These are phyloP conservation scores for Coemansia reversa DNA, from an alignment of 192 early-diverging fungal species.

Conservation along the genomic window DNA sequence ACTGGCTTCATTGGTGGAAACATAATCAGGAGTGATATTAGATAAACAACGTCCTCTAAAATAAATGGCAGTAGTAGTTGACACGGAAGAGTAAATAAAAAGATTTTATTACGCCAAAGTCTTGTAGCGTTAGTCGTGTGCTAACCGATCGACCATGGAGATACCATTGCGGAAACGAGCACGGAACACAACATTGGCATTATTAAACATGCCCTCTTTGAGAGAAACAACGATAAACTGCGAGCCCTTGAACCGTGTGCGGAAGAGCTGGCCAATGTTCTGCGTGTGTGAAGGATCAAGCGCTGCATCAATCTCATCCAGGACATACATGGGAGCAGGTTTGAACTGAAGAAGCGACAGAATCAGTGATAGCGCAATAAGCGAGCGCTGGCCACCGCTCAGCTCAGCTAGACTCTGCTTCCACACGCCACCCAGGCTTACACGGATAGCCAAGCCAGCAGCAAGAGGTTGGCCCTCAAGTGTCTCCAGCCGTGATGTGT, in stretches of 20 bases:
- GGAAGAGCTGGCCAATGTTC: slow-evolving; percentile 93
- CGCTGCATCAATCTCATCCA: slow-evolving; percentile 99
- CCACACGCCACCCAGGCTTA: slow-evolving; percentile 95
- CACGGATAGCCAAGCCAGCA: slow-evolving; percentile 90
- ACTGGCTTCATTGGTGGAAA: slow-evolving; percentile 10
- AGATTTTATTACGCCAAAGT: not conserved
- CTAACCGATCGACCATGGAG: slow-evolving; percentile 78
- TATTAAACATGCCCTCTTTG: slow-evolving; percentile 99
- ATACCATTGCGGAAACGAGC: slow-evolving; percentile 94
- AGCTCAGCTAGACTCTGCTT: slow-evolving; percentile 95
- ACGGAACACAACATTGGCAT: slow-evolving; percentile 94
- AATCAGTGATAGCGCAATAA: slow-evolving; percentile 95
- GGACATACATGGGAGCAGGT: slow-evolving; percentile 99
- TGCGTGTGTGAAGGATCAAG: slow-evolving; percentile 98
- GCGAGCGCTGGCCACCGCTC: slow-evolving; percentile 95
- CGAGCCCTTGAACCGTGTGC: slow-evolving; percentile 89
- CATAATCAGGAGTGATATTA: not conserved
- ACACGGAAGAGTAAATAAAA: not conserved
- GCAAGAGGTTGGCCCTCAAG: slow-evolving; percentile 78
- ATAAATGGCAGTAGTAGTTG: not conserved
- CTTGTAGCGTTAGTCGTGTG: slow-evolving; percentile 17
- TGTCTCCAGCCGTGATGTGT: slow-evolving; percentile 82
- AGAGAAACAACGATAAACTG: slow-evolving; percentile 99
- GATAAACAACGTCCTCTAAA: not conserved
- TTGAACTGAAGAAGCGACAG: slow-evolving; percentile 96